These are phyloP conservation scores for Mimosa pudica DNA, from an alignment of 306 rosid genomes.

Conservation along the genomic window DNA sequence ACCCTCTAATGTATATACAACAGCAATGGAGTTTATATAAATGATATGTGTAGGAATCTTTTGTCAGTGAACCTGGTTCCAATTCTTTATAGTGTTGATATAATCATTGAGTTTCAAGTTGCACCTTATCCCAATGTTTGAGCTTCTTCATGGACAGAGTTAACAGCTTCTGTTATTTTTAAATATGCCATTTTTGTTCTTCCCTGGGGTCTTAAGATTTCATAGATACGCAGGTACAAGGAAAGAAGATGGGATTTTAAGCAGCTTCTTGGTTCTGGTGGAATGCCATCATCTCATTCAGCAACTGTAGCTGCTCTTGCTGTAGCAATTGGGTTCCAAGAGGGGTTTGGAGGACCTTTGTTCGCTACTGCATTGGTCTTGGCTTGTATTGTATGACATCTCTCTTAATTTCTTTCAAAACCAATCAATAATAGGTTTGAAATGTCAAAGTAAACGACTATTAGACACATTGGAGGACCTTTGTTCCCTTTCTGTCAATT, in stretches of 20 bases:
- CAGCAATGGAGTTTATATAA: slow-evolving; percentile 4
- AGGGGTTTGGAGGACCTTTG: slow-evolving; percentile 83
- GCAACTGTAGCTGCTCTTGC: slow-evolving; percentile 95
- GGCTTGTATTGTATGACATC: slow-evolving; percentile 74
- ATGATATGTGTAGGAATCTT: slow-evolving; percentile 13
- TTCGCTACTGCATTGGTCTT: slow-evolving; percentile 79
- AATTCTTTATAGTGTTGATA: background rate
- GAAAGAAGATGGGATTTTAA: slow-evolving; percentile 93
- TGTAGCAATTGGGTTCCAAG: slow-evolving; percentile 79
- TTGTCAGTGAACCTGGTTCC: background rate
- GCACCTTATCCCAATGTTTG: background rate
- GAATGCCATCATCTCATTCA: slow-evolving; percentile 99
- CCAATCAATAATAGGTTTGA: background rate
- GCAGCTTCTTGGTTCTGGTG: slow-evolving; percentile 88
- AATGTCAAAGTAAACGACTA: no score
- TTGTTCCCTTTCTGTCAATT: background rate
- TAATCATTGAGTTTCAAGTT: background rate
- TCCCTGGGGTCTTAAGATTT: slow-evolving; percentile 46
- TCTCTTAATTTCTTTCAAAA: slow-evolving; percentile 22
- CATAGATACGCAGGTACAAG: slow-evolving; percentile 68
- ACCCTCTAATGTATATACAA: background rate
- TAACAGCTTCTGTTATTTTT: background rate
- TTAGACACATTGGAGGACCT: no score
- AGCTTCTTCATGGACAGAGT: background rate
- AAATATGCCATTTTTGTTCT: slow-evolving; percentile 26